phyloP scores from a whole-genome alignment of 805 yeast genomes.

The Teunomyces kruisii region DNA sequence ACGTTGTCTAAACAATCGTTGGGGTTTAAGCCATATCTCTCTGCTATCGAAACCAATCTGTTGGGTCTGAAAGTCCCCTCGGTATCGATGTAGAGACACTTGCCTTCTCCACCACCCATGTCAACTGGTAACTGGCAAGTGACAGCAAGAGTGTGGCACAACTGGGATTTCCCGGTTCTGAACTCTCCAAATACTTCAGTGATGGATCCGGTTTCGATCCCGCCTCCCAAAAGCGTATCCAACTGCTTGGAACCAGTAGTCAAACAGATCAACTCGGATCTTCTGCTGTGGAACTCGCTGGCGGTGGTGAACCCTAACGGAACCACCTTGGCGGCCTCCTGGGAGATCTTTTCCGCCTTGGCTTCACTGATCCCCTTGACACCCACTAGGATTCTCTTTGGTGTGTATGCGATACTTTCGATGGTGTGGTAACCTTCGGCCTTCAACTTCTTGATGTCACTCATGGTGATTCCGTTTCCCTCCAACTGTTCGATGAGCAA shows the following conservation, averaged over 20 bases:
- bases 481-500: conserved; percentile 54
- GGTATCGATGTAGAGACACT: conserved; percentile 92
- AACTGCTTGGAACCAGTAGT: conserved; percentile 95
- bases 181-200: conserved; percentile 97
- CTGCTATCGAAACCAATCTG: conserved; percentile 84
- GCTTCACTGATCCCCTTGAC: conserved; percentile 95
- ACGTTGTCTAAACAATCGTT: conserved; percentile 95
- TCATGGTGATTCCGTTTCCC: conserved; percentile 82
- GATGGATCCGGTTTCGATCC: conserved; percentile 94
- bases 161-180: conserved; percentile 95
- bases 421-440: conserved; percentile 88
- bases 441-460: conserved; percentile 76
- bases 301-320: conserved; percentile 98
- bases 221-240: conserved; percentile 93
- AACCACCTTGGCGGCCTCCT: conserved; percentile 81
- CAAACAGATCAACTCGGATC: conserved; percentile 86
- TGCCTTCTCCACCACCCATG: conserved; percentile 98
- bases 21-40: conserved; percentile 86
- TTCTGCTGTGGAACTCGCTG: conserved; percentile 84
- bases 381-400: conserved; percentile 70
- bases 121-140: conserved; percentile 96
- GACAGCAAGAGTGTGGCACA: conserved; percentile 95
- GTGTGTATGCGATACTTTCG: conserved; percentile 91
- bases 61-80: conserved; percentile 97
- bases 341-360: conserved; percentile 82